Percentiles rank a stretch among this genome's conserved stretches.
These are phyloP conservation scores for Yamadazyma scolyti DNA, from an alignment of 805 yeast genomes.

Conservation along the genomic window DNA sequence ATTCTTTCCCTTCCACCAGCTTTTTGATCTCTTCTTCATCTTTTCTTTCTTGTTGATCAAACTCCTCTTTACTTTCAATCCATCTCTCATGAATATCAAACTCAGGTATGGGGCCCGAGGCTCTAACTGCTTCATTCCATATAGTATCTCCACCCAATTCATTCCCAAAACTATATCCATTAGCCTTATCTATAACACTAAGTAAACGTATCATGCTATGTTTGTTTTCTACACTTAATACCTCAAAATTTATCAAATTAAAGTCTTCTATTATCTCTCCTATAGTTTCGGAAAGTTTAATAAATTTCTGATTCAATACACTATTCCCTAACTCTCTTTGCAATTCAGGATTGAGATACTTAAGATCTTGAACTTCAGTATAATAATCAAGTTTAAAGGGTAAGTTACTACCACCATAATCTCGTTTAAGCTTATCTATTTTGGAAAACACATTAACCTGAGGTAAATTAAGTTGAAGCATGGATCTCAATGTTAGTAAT, in stretches of 20 bases:
- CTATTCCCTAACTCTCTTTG: constrained; percentile 73
- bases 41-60: constrained; percentile 51
- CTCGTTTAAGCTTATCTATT: constrained; percentile 74
- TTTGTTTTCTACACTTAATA: constrained; percentile 86
- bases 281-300: constrained; percentile 67
- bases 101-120: constrained; percentile 52
- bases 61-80: constrained; percentile 78
- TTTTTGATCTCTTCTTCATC: constrained; percentile 43
- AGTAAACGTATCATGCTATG: constrained; percentile 83
- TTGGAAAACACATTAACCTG: constrained; percentile 91
- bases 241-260: constrained; percentile 84
- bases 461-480: constrained; percentile 91
- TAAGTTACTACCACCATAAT: constrained; percentile 74
- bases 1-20: constrained; percentile 27
- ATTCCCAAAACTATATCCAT: constrained; percentile 91
- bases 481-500: constrained; percentile 77
- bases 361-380: constrained; percentile 86
- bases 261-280: constrained; percentile 85
- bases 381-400: constrained; percentile 84
- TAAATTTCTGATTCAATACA: constrained; percentile 55
- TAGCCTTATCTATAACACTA: constrained; percentile 79
- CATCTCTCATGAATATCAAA: constrained; percentile 91
- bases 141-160: constrained; percentile 96
- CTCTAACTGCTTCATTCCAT: constrained; percentile 95
- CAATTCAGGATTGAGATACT: constrained; percentile 61